Percentiles rank a stretch among this genome's conserved stretches.
Evolutionary conservation across 1,139 yeast genomes (phyloP).

Genomic region (Yamadazyma membranifaciens): DNA sequence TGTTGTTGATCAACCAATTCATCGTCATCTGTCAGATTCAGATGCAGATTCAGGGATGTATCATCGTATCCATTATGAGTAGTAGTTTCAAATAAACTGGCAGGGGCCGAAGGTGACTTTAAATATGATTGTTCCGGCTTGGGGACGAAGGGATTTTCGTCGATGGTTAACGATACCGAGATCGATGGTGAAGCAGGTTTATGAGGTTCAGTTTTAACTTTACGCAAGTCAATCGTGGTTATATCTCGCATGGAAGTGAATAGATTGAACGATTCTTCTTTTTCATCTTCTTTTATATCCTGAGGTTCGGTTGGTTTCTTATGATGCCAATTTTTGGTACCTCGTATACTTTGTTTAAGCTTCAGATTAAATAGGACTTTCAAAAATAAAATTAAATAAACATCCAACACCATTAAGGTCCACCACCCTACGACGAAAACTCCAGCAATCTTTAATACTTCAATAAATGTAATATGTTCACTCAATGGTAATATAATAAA

Average conservation of each 20-base stretch:
- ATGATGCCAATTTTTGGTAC: not conserved
- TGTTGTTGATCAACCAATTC: not conserved
- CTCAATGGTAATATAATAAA: conserved; percentile 71
- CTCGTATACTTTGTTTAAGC: conserved; percentile 5
- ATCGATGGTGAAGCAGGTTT: not conserved
- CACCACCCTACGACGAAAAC: conserved; percentile 68
- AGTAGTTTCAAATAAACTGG: conserved; percentile 3
- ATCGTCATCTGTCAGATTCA: not conserved
- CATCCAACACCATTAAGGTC: conserved; percentile 45
- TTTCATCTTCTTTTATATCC: not conserved
- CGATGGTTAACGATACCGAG: conserved; percentile 4
- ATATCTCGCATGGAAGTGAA: conserved; percentile 36
- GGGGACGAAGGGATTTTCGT: conserved; percentile 20
- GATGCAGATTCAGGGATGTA: too few species aligned
- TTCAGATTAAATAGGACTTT: conserved; percentile 21
- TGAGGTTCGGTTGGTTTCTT: not conserved
- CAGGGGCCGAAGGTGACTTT: conserved; percentile 12
- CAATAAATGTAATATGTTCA: conserved; percentile 59
- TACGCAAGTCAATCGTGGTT: conserved; percentile 24
- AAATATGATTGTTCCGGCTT: conserved; percentile 22
- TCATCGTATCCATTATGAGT: not conserved
- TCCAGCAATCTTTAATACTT: conserved; percentile 71
- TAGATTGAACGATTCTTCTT: conserved; percentile 7
- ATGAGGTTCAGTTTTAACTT: conserved; percentile 17
- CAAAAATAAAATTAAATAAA: conserved; percentile 34